These are phyloP conservation scores for Pseudogymnoascus pannorum DNA, from an alignment of 2,329 filamentous ascomycete species.

Conservation along the genomic window DNA sequence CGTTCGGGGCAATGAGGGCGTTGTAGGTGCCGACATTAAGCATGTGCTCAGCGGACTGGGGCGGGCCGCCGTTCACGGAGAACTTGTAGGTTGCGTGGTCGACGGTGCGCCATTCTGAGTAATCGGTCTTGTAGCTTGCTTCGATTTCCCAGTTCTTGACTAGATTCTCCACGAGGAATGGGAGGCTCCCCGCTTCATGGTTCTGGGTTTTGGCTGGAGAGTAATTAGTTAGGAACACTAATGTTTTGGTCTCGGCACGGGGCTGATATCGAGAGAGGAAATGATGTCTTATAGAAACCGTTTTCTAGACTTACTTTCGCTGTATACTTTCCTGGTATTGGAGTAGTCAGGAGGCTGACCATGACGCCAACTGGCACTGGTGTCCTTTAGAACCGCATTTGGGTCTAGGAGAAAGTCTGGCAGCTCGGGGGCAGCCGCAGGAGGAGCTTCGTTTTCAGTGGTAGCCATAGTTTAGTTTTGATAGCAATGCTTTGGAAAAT, in stretches of 20 bases:
- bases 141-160: conserved; percentile 71
- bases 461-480: conserved; percentile 16
- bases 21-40: conserved; percentile 63
- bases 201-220: conserved; percentile 46
- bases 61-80: conserved; percentile 53
- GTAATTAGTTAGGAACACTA: conserved; percentile 12
- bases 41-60: conserved; percentile 55
- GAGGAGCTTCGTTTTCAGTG: conserved; percentile 13
- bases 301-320: conserved; percentile 42
- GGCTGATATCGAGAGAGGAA: not conserved
- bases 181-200: conserved; percentile 49
- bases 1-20: conserved; percentile 54
- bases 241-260: not conserved
- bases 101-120: conserved; percentile 59
- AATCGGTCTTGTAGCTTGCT: conserved; percentile 56
- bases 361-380: conserved; percentile 50
- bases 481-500: not conserved
- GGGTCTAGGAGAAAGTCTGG: conserved; percentile 54
- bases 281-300: not conserved
- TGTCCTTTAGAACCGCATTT: conserved; percentile 50
- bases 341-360: conserved; percentile 55
- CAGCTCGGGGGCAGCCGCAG: conserved; percentile 17
- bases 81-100: conserved; percentile 54
- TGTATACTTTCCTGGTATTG: conserved; percentile 53
- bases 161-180: conserved; percentile 57